These are phyloP conservation scores for Camellia lanceoleosa DNA, from an alignment of 148 eudicot genomes.

Conservation along the genomic window DNA sequence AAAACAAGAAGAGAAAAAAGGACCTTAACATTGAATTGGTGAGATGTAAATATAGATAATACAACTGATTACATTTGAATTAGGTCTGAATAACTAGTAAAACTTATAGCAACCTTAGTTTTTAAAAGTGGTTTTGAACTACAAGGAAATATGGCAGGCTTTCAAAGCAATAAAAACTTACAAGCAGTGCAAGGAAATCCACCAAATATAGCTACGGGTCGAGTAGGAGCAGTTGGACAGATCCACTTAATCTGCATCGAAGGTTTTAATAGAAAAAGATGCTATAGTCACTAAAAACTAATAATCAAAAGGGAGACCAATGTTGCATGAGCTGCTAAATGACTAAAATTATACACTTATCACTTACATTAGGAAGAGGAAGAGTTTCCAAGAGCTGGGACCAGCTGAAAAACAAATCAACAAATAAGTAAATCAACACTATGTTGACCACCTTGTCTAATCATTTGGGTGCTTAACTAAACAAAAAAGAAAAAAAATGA, in stretches of 20 bases:
- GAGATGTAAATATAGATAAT: neutral
- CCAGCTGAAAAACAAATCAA: constrained; percentile 60
- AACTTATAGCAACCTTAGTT: neutral
- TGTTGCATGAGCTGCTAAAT: constrained; percentile 7
- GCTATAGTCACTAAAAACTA: neutral
- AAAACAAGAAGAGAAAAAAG: neutral
- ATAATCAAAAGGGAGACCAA: neutral
- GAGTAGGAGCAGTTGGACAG: constrained; percentile 90
- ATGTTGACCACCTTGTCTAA: neutral
- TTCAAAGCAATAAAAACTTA: constrained; percentile 31
- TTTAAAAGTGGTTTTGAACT: neutral
- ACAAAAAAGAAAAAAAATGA: neutral
- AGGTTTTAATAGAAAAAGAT: constrained; percentile 6
- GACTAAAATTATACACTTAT: constrained; percentile 2
- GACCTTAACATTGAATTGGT: neutral
- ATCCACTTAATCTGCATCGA: constrained; percentile 81
- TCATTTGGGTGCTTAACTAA: neutral
- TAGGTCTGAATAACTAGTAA: neutral
- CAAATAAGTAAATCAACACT: constrained; percentile 2
- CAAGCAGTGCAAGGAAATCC: constrained; percentile 82
- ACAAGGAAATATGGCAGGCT: neutral
- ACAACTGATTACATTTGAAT: neutral
- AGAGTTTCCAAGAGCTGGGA: constrained; percentile 70
- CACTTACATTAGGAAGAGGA: constrained; percentile 77
- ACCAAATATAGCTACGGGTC: constrained; percentile 67